phyloP scores from a whole-genome alignment of 2,329 filamentous ascomycete genomes.

The Falciphora oryzae region DNA sequence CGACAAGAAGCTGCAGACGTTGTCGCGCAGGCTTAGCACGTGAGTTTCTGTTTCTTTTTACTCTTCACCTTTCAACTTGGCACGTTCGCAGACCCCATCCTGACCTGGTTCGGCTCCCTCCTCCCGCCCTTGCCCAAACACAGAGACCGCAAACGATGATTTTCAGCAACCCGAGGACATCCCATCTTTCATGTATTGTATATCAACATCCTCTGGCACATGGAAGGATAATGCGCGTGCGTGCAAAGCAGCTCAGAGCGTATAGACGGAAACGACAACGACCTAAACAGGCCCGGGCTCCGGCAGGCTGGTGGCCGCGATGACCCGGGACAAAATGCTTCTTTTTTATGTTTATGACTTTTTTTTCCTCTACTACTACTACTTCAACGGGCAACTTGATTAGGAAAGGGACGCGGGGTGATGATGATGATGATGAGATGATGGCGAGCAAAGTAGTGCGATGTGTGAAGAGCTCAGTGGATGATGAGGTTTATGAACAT shows the following conservation, averaged over 20 bases:
- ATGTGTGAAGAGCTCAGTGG: neutral
- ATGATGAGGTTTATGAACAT: too few species aligned
- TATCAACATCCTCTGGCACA: neutral
- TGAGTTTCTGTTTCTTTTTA: constrained; percentile 44
- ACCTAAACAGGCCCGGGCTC: neutral
- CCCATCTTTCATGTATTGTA: constrained; percentile 5
- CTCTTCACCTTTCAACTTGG: neutral
- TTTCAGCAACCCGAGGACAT: neutral
- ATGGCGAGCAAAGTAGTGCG: too few species aligned
- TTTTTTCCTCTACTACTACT: neutral
- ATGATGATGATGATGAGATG: neutral
- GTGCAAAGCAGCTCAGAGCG: neutral
- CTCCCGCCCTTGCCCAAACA: neutral
- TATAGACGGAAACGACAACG: neutral
- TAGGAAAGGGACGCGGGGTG: neutral
- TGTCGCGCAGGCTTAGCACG: constrained; percentile 94
- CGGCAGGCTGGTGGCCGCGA: neutral
- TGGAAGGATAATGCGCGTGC: neutral
- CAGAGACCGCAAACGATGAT: constrained; percentile 17
- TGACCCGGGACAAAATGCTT: neutral
- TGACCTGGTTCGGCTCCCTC: neutral
- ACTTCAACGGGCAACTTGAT: neutral
- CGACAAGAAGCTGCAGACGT: constrained; percentile 76
- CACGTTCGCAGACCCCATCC: neutral
- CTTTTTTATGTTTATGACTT: neutral